Evolutionary conservation across 2,329 filamentous ascomycete species (phyloP), one percentile per base, ranked within the genome.

Genomic region (Exophiala lecanii-corni): DNA sequence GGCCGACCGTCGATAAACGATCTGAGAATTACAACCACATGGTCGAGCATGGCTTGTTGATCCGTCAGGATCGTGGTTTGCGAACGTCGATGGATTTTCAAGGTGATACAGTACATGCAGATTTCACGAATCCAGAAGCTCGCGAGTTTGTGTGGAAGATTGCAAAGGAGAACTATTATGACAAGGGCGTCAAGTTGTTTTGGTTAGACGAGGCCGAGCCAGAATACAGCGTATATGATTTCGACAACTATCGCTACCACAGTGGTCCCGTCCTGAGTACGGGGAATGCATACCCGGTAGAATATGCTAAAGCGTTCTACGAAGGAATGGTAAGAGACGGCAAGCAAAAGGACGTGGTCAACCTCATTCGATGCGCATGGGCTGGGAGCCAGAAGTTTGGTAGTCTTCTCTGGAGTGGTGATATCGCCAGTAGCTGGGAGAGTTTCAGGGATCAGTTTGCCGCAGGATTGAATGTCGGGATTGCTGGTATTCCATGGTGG

Each of bases 131-230:
- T 49, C 78, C 80, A 0, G 71, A 63, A 10, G 72, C 81, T 0
- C 68, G 79, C 2, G 55, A 68, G 2, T 84, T 73, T 33, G 66
- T 84, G 2, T 85, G 81, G 80, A 57, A 63, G 1, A 76, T 73
- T 41, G 73, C 66, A 1, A 79, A 76, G 57, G 53, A 72, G 40
- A 79, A 83, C 57, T 84, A 84, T 62, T 76, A 75, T 53, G 61
- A 70, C 36, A 76, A 75, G 41, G 81, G 81, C 2, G 78, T 84
- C 59, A 72, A 74, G 45, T 62, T 76, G 1, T 84, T 84, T 60
- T 84, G 81, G 81, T 70, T 84, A 0, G 81, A 85, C 51, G 81
- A 84, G 57, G 81, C 81, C 0, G 81, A 84, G 54, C 80, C 80
- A 0, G 80, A 84, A 57, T 84, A 82, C 53, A 68, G 63, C 0